Evolutionary conservation across 352 stramenopile genomes (phyloP).

Genomic region (Pythium folliculosum): DNA sequence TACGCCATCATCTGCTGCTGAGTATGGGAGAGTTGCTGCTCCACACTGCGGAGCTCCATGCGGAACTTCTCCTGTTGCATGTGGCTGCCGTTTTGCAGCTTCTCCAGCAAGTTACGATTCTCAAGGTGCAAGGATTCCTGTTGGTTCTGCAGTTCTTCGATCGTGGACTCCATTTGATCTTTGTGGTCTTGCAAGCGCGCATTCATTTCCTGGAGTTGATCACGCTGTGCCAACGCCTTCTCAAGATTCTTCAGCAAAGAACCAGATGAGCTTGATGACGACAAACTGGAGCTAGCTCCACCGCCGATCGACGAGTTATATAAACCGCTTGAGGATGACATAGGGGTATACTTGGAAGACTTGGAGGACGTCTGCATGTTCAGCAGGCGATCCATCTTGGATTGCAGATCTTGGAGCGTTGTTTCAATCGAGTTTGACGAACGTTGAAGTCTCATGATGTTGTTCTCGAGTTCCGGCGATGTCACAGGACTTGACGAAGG

Average conservation of each 20-base stretch:
- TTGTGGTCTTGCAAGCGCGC: constrained; percentile 49
- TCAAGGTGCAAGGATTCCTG: constrained; percentile 66
- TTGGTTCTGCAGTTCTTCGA: constrained; percentile 63
- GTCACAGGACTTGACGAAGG: constrained; percentile 1
- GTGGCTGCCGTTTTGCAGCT: constrained; percentile 64
- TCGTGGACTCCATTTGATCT: constrained; percentile 49
- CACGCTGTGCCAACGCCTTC: constrained; percentile 65
- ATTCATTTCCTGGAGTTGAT: constrained; percentile 63
- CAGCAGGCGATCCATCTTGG: constrained; percentile 80
- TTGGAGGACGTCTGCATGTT: constrained; percentile 59
- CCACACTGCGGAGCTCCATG: constrained; percentile 56
- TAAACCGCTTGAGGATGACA: constrained; percentile 30
- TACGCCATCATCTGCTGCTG: constrained; percentile 74
- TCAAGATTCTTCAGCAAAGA: constrained; percentile 76
- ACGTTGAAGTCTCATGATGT: constrained; percentile 66
- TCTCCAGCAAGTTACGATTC: constrained; percentile 69
- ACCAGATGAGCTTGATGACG: constrained; percentile 23
- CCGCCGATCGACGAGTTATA: constrained; percentile 40
- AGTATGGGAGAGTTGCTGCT: constrained; percentile 63
- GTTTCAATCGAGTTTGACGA: constrained; percentile 82
- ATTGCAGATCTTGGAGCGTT: constrained; percentile 66
- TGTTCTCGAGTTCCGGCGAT: constrained; percentile 55
- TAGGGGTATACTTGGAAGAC: constrained; percentile 40
- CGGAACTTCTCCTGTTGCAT: constrained; percentile 76
- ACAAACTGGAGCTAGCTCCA: neutral